A percentile compares a stretch with the other conserved stretches of the same genome.
Conservation (phyloP, 1,139 yeast species). For the Geotrichum restrictum region DNA sequence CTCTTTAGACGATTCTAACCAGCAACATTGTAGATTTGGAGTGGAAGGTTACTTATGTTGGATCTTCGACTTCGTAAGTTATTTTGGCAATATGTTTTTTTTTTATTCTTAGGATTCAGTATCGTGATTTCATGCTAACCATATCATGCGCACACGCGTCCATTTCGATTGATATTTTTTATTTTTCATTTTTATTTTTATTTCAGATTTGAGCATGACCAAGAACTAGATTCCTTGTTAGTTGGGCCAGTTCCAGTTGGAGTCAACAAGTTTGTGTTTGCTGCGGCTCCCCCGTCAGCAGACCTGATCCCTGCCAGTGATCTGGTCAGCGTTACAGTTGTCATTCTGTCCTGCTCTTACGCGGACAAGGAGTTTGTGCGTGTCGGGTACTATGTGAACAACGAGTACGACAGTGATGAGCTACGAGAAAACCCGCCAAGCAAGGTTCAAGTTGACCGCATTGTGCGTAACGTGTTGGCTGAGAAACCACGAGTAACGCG, state of each 20-base stretch:
- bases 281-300: constrained; percentile 96
- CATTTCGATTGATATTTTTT: not conserved
- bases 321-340: constrained; percentile 90
- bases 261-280: constrained; percentile 82
- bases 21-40: constrained; percentile 45
- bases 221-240: constrained; percentile 86
- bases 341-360: constrained; percentile 84
- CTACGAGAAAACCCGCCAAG: constrained; percentile 90
- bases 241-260: constrained; percentile 99
- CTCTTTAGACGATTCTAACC: not conserved
- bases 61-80: constrained; percentile 74
- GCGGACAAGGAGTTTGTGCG: constrained; percentile 92
- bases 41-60: constrained; percentile 96
- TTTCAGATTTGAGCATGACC: constrained; percentile 74
- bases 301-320: constrained; percentile 94
- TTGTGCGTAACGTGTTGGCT: constrained; percentile 87
- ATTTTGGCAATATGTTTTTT: not conserved
- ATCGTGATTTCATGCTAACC: constrained; percentile 15
- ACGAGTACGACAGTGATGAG: constrained; percentile 92
- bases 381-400: constrained; percentile 95
- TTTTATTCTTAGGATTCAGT: not conserved
- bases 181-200: not conserved
- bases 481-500: constrained; percentile 97
- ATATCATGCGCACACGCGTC: no score
- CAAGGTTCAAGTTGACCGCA: constrained; percentile 90